Base-by-base conservation (phyloP, 345 rosid genomes). In the Noccaea bulbosa region DNA sequence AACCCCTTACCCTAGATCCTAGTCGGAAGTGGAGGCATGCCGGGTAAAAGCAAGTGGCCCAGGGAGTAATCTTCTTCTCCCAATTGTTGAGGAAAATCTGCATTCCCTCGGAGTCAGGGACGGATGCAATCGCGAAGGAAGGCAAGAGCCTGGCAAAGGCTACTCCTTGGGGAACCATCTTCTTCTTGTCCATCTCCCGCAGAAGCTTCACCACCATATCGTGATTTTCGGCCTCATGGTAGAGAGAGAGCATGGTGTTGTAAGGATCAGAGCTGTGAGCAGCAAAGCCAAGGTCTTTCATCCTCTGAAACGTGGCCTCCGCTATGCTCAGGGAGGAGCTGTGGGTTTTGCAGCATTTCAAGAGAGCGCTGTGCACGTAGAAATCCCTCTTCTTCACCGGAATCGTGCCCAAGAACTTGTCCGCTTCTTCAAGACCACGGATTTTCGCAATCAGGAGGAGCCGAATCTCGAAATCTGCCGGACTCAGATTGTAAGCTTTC, bases 191-290 rank as follows among this genome's bases (percentile, higher is more conserved):
- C 94, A 91, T 91, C 68, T 88, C 89, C 33, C 72, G 61, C 63
- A 83, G 63, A 35, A 88, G 41, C 11, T 12, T 20, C 22, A 84
- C 84, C 7, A 85, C 63, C 73, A 81, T 83, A 72, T 85, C 85
- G 24, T 70, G 47, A 34, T 85, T 35, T 11, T 16, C 62, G 39
- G 70, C 70, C 50, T 20, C 70, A 45, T 17, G 11, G 65, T 91
- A 85, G 24, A 91, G 87, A 16, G 17, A 81, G 44, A 88, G 62
- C 90, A 86, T 83, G 7, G 71, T 71, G 68, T 75, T 83, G 64
- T 81, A 90, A 0, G 73, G 3, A 4, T 81, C 17, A 2, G 80
- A 2, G 2, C 17, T 14, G 20, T 39, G 47, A 8, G 53, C 7
- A 56, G 27, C 27, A 16, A 75, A 77, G 6, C 81, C 76, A 34